Base-by-base conservation (phyloP, 2,329 filamentous ascomycete genomes). In the Aureobasidium uvarum region DNA sequence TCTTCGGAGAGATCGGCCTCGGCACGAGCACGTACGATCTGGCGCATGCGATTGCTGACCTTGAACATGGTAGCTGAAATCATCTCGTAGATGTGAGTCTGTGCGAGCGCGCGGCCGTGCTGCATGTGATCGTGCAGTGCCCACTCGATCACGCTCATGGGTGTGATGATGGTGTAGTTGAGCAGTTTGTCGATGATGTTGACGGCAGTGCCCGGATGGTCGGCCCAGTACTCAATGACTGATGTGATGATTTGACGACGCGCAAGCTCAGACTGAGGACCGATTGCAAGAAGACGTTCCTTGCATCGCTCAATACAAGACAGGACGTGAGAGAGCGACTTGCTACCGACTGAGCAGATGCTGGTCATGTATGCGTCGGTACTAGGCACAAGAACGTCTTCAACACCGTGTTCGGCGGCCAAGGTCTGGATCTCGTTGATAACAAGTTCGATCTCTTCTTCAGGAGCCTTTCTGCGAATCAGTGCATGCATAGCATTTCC, bases 221-320 rank as follows among this genome's bases (percentile, higher is more conserved):
- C 89, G 54, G 86, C 85, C 95, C 95, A 99, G 81, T 97, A 99
- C 46, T 88, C 84, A 81, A 97, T 91, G 45, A 98, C 92, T 5
- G 91, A 91, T 5, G 89, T 86, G 71, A 98, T 90, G 72, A 99
- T 96, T 77, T 99, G 95, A 48, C 87, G 85, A 46, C 92, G 87
- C 1, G 92, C 92, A 2, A 84, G 84, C 66, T 92, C 86, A 0
- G 90, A 94, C 52, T 86, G 84, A 1, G 88, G 83, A 0, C 91
- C 92, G 43, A 94, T 88, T 66, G 90, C 87, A 2, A 96, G 81
- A 0, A 99, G 86, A 36, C 92, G 88, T 64, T 94, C 91, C 78
- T 96, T 96, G 78, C 90, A 94, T 66, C 95, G 89, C 77, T 99
- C 95, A 69, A 99, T 96, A 76, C 91, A 96, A 10, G 93, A 96